Evolutionary conservation across 1,139 yeast genomes (phyloP).

Genomic region (Kodamaea suecica): DNA sequence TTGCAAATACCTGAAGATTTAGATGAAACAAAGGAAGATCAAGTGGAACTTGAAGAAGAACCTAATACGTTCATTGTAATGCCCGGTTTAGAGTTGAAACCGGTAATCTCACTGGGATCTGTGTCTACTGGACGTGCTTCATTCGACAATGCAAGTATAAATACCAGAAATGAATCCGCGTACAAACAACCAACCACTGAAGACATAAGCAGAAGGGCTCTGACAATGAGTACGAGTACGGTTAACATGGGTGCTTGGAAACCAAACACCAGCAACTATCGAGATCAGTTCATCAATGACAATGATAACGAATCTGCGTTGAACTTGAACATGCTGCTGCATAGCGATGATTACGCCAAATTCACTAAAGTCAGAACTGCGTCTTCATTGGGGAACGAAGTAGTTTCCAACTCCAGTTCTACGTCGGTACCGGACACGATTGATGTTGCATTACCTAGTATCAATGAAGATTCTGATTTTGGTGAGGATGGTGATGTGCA

Average conservation of each 20-base stretch:
- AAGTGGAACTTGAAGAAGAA: no score
- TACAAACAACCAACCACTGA: not conserved
- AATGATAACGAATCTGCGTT: conserved; percentile 42
- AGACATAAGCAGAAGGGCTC: conserved; percentile 27
- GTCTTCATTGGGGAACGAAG: conserved; percentile 20
- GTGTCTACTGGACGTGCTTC: conserved; percentile 10
- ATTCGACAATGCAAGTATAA: conserved; percentile 3
- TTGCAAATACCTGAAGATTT: conserved; percentile 5
- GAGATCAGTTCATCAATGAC: conserved; percentile 51
- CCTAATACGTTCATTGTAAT: no score
- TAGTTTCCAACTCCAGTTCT: conserved; percentile 26
- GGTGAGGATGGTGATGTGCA: no score
- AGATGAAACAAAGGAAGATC: conserved; percentile 9
- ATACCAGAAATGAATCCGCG: not conserved
- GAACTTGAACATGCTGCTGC: conserved; percentile 29
- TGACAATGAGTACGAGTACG: conserved; percentile 38
- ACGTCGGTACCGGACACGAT: conserved; percentile 44
- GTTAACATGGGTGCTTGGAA: conserved; percentile 52
- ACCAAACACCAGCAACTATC: conserved; percentile 47
- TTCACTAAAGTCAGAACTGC: conserved; percentile 35
- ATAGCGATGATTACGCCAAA: conserved; percentile 28
- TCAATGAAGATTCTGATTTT: conserved; percentile 33
- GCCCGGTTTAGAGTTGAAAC: conserved; percentile 6
- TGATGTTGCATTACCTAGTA: conserved; percentile 40
- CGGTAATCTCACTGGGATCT: conserved; percentile 7